Base-by-base conservation (phyloP, 2,329 filamentous ascomycete genomes). In the Aspergillus fijiensis region DNA sequence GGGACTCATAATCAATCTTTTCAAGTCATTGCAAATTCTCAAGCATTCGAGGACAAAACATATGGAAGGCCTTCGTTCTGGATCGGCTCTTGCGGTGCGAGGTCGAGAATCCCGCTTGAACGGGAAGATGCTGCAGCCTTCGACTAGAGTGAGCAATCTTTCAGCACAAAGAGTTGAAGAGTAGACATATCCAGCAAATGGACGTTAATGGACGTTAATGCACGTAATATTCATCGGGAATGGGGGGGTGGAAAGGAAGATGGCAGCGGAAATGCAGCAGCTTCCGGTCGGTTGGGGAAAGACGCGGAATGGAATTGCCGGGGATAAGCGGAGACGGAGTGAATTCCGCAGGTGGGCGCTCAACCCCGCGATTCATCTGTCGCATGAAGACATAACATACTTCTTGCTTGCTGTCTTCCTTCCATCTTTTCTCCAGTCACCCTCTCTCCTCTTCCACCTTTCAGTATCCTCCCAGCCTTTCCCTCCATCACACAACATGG, bases 401-500 rank as follows among this genome's bases (percentile, higher is more conserved):
- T 29, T 29, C 27, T 29, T 29, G 27, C 27, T 29, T 29, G 27
- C 27, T 9, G 23, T 29, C 27, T 29, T 16, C 12, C 33, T 35
- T 35, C 33, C 6, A 45, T 7, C 39, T 45, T 45, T 16, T 19
- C 39, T 45, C 39, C 39, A 45, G 39, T 45, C n/a, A 29, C 7
- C 27, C 55, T n/a, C 29, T 51, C 47, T 42, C 55, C 25, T 50
- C 59, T 7, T 49, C 50, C 33, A 23, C 39, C 29, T 19, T 47
- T 19, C 27, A 29, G 4, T 2, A 35, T 35, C 42, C 16, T 23
- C 50, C 33, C 27, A 6, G n/a, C 49, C 14, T 33, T 47, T 27
- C 23, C 42, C 50, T 42, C 27, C 25, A 5, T 51, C 67, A 51
- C 23, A 69, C 70, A 70, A 66, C 54, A 77, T 78, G 72, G 69